Base-by-base conservation (phyloP, 1,284 basidiomycete species). In the Mycena citricolor region DNA sequence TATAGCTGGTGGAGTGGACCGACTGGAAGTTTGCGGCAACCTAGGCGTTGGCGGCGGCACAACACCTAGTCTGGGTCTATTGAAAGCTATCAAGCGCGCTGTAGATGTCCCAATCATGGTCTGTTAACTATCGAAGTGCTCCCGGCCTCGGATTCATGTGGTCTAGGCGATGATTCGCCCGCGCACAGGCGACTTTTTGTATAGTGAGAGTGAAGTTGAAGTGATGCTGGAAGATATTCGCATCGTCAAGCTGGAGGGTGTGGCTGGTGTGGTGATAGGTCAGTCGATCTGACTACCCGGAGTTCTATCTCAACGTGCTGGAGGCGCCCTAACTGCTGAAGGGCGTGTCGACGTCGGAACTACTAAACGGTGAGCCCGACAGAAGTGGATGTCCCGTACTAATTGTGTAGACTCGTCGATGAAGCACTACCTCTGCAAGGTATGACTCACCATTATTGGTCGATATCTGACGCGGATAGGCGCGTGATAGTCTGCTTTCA, bases 401-500 rank as follows among this genome's bases (percentile, higher is more conserved):
- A 10, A 11, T 11, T 14, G 25, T 23, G 5, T 47, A 86, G 84
- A 44, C 64, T 89, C 4, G 73, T 79, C 10, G 67, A 75, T 26
- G 78, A 75, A 40, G 81, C 84, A 13, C 54, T 65, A 14, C 81
- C 82, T 1, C 57, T 88, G 47, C 73, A 88, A 76, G 78, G 88
- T 81, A 46, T 42, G 60, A 16, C 28, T 33, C 13, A 35, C 23
- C 28, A 36, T n/a, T n/a, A n/a, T n/a, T n/a, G n/a, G n/a, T n/a
- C n/a, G 19, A 32, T 32, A 55, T 29, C 41, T 32, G 44, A 22
- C 26, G 22, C 14, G 24, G 13, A 37, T 11, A 17, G 38, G 40
- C 29, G n/a, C n/a, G n/a, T n/a, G n/a, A n/a, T n/a, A 89, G 88
- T 89, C 24, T 89, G 85, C 53, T 91, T 91, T 59, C 89, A 91